Conservation (phyloP, 2,329 filamentous ascomycete species). For the Aspergillus sp. region DNA sequence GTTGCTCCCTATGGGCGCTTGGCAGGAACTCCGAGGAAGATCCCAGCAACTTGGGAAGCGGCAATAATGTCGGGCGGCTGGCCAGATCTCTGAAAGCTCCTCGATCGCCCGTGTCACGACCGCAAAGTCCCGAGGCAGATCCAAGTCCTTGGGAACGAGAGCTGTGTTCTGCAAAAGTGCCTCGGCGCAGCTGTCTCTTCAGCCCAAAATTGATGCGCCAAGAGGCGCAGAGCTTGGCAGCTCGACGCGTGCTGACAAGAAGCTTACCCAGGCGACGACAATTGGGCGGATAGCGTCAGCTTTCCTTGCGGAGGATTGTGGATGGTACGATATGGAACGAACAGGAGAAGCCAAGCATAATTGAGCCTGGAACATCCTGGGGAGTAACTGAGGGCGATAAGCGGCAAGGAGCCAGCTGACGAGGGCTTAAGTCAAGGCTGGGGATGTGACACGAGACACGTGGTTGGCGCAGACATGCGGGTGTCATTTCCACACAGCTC, state of each 20-base stretch:
- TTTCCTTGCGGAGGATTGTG: no score
- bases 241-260: background rate
- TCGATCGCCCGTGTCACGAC: no score
- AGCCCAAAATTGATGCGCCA: background rate
- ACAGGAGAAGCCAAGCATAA: background rate
- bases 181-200: no score
- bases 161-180: no score
- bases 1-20: no score
- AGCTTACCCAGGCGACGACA: background rate
- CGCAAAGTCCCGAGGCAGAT: no score
- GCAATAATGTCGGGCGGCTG: no score
- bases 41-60: no score
- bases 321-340: background rate
- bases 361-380: background rate
- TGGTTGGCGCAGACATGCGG: background rate
- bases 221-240: background rate
- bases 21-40: no score
- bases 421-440: background rate
- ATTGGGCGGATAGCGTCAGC: background rate
- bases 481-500: no score
- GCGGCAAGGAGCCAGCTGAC: background rate
- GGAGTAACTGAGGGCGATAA: background rate
- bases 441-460: background rate
- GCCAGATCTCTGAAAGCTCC: no score
- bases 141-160: no score